Conservation (phyloP, 2,329 filamentous ascomycete species). For the Didymosphaeria variabile region DNA sequence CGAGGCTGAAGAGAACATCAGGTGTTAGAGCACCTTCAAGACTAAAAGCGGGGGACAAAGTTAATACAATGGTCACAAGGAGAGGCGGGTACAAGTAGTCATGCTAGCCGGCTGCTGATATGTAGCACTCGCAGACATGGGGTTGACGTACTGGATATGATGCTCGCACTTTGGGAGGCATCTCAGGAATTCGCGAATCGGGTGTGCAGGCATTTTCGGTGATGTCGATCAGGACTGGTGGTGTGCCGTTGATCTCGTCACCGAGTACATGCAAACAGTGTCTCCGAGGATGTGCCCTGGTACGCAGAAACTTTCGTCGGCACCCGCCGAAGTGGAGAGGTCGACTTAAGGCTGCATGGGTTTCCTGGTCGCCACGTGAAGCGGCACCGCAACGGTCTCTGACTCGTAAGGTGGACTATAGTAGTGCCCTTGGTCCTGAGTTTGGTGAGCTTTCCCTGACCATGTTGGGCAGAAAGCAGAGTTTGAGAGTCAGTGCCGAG, state of each 20-base stretch:
- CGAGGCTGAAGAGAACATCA: conserved; percentile 73
- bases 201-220: not conserved
- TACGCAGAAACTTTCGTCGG: conserved; percentile 12
- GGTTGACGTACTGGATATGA: conserved; percentile 67
- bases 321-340: conserved; percentile 9
- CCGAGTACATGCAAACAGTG: not conserved
- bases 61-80: not conserved
- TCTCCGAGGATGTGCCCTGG: not conserved
- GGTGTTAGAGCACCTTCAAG: conserved; percentile 79
- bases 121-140: not conserved
- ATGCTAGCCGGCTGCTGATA: not conserved
- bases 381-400: not conserved
- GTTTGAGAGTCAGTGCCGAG: not conserved
- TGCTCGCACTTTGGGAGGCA: conserved; percentile 82
- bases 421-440: not conserved
- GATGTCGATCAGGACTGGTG: not conserved
- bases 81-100: not conserved
- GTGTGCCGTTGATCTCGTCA: not conserved
- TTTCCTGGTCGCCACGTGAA: conserved; percentile 12
- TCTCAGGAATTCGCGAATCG: conserved; percentile 50
- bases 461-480: not conserved
- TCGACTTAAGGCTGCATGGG: conserved; percentile 6
- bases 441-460: not conserved
- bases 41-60: conserved; percentile 9
- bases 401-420: not conserved